Base-by-base conservation (phyloP, 164 flowering plant genomes). In the Vitis rupestris region DNA sequence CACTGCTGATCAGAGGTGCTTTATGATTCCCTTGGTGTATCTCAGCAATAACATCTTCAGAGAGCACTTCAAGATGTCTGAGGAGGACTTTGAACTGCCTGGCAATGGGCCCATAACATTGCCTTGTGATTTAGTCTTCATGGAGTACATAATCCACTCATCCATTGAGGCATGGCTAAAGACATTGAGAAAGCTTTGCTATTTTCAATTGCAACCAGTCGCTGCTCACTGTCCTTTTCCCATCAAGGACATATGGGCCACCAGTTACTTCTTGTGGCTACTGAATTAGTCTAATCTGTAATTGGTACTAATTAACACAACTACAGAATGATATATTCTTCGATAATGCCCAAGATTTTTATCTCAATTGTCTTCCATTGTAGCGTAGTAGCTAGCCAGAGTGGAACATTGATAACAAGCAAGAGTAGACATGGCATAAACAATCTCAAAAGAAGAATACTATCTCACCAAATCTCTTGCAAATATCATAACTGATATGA, bases 81-180 rank as follows among this genome's bases (percentile, higher is more conserved):
- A 64, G 56, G 23, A 19, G 23, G 23, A 19, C 23, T 76, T 72
- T 68, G 76, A 76, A 15, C 16, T 76, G 10, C 67, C 75, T 11
- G 27, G 75, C 15, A 15, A 64, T 12, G 70, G 65, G 6, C 79
- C 79, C 48, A 56, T 72, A 57, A 76, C 58, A 16, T 50, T 76
- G 66, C 79, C 75, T 4, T 76, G 75, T 23, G 70, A 76, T 65
- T 64, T 66, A 10, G 51, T 6, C 2, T 37, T 64, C 44, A 50
- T 72, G 72, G 44, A 72, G 7, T 72, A 71, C 44, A 50, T 59
- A 6, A 15, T 74, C 11, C 70, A 13, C 8, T 66, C 53, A 37
- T 72, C 29, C 53, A 59, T 59, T 0, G 13, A 13, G 9, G 52
- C 4, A 11, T 58, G 7, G 59, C 60, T 44, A 52, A 52, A 13